Conservation (phyloP, 108 stramenopile genomes). For the Fragilaria crotonensis region DNA sequence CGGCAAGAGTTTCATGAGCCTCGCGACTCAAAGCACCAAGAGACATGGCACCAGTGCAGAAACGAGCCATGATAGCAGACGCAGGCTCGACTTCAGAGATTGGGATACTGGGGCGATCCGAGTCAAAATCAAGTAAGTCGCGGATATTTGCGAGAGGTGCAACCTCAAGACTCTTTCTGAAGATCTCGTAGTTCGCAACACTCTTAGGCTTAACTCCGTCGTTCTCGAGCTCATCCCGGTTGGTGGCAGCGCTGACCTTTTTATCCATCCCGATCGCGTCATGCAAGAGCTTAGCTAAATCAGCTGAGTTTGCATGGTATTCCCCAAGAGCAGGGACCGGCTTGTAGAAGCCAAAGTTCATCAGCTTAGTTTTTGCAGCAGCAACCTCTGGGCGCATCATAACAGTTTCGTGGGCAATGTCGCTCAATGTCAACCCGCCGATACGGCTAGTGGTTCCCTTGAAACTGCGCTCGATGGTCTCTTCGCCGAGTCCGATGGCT, state of each 20-base stretch:
- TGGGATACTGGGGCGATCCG: constrained; percentile 70
- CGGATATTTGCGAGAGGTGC: constrained; percentile 89
- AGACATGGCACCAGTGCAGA: constrained; percentile 94
- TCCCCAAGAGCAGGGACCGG: constrained; percentile 85
- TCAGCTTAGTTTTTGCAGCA: constrained; percentile 64
- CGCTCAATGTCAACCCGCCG: constrained; percentile 65
- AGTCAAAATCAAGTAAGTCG: constrained; percentile 85
- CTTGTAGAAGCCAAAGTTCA: constrained; percentile 90
- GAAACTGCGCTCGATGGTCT: constrained; percentile 85
- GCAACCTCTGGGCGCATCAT: constrained; percentile 79
- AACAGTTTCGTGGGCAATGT: constrained; percentile 76
- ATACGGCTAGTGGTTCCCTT: constrained; percentile 92
- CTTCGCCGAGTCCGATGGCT: constrained; percentile 86
- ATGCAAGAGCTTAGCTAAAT: constrained; percentile 88
- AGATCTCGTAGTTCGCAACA: constrained; percentile 84
- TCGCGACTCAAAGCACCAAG: constrained; percentile 89
- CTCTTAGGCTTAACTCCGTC: constrained; percentile 69
- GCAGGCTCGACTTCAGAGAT: constrained; percentile 83
- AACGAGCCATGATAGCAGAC: constrained; percentile 83
- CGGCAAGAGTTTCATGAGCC: constrained; percentile 91
- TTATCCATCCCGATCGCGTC: constrained; percentile 86
- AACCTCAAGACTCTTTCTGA: constrained; percentile 67
- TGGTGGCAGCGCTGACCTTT: constrained; percentile 66
- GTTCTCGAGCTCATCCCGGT: constrained; percentile 67
- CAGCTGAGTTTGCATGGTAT: constrained; percentile 92